Percentiles rank a stretch among this genome's conserved stretches.
phyloP scores from a whole-genome alignment of 345 rosid genomes.

The Salix koriyanagi region DNA sequence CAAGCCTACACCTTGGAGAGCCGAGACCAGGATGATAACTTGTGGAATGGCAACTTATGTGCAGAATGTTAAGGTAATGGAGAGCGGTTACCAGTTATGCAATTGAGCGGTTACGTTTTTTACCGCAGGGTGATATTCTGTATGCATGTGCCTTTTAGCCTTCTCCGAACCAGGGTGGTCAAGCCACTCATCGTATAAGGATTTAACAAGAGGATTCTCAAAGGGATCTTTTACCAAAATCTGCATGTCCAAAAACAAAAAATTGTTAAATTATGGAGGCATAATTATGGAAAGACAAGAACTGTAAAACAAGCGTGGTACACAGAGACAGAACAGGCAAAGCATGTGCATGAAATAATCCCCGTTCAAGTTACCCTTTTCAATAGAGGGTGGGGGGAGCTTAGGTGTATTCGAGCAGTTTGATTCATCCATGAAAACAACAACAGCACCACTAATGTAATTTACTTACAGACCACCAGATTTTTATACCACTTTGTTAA shows the following conservation, averaged over 20 bases:
- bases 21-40: background rate
- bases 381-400: background rate
- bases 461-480: background rate
- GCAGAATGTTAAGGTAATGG: background rate
- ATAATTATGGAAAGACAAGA: background rate
- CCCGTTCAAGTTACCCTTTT: background rate
- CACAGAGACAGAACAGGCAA: background rate
- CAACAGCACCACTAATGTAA: background rate
- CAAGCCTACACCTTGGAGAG: background rate
- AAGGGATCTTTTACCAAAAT: constrained; percentile 63
- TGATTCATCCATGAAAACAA: background rate
- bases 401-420: background rate
- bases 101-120: constrained; percentile 72
- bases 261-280: background rate
- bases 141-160: constrained; percentile 70
- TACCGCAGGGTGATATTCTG: constrained; percentile 75
- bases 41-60: background rate
- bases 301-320: background rate
- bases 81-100: constrained; percentile 60
- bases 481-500: background rate
- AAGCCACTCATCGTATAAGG: constrained; percentile 79
- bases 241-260: constrained; percentile 24
- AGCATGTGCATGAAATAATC: background rate
- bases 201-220: constrained; percentile 60
- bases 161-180: constrained; percentile 73